Evolutionary conservation across 495 filamentous ascomycete genomes (phyloP), one percentile per base, ranked within the genome.

Genomic region (Trichoderma virens): DNA sequence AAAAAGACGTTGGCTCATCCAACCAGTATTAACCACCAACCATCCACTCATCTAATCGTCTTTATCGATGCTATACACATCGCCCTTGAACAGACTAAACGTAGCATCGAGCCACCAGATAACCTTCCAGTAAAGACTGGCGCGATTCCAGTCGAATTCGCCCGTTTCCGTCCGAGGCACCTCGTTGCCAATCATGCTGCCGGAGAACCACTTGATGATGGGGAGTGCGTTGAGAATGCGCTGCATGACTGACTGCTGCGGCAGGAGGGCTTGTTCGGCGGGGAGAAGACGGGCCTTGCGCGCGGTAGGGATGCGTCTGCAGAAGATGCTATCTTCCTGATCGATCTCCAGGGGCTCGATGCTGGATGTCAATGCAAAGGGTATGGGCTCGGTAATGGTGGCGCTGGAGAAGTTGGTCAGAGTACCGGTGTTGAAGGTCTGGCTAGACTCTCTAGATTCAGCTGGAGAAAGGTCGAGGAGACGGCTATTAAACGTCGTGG

Each of bases 101-200:
- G 71, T 71, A 14, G 71, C 69, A 68, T 84, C 81, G 41, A 85
- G 68, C 71, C 71, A 80, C 70, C 75, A 83, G 65, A 84, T 77
- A 23, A 83, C 56, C 67, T 80, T 83, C 92, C 92, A 96, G 74
- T 93, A 95, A 47, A 87, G 71, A 65, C 86, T 90, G 3, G 91
- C 91, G 65, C 79, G 83, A 41, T 80, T 82, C 74, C 83, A 88
- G 68, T 96, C 91, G 65, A 95, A 92, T 2, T 84, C 83, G n/a
- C 91, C 91, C 59, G 85, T 78, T n/a, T 92, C 91, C 38, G 79
- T 85, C 47, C 90, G 81, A 43, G 90, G 89, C 25, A 93, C 86
- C 62, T 86, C 83, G 66, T 86, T 86, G 4, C 91, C 92, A 63
- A 95, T 93, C 64, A 94, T 85, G 65, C 91, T 89, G 31, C 88